Evolutionary conservation across 208 protist species (phyloP), one percentile per base, ranked within the genome.

Genomic region (Crithidia fasciculata): DNA sequence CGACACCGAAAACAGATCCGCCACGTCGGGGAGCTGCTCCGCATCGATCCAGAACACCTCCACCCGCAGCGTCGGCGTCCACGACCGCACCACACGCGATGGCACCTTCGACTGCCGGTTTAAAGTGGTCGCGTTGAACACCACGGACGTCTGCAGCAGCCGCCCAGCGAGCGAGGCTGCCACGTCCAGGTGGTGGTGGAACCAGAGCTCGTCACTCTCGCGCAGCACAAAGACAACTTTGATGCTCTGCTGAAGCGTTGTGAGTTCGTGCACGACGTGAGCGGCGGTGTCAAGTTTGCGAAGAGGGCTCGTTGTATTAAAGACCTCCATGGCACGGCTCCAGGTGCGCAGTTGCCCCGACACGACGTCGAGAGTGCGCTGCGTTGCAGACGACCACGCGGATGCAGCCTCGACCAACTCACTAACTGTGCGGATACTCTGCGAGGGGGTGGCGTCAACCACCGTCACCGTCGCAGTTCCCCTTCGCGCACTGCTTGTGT

Each of bases 1-100:
- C 4, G 69, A 36, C n/a, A 83, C 66, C 19, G 57, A 49, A 28
- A 87, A 61, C 7, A 60, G 28, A 7, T 71, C 54, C 12, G 85
- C 80, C 19, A 87, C 28, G 13, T 36, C 60, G 10, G 76, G 72
- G 37, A 84, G 74, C 45, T 69, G 70, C 50, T 90, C 85, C 16
- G 79, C 82, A 43, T 90, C 82, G 0, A 87, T 12, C 85, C 85
- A 90, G 52, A 80, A 87, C 18, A 74, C 71, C 19, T 81, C 75
- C 9, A 74, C 28, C 19, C 58, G 53, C 56, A 72, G 50, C 19
- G 47, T 8, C 2, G 75, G 69, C 16, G 65, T 69, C 76, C 73
- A 82, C 40, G 54, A 10, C n/a, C 49, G 41, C 56, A 61, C 63
- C 60, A 76, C 53, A 10, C 65, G 64, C 41, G 52, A 50, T 10